Base-by-base conservation (phyloP, 495 filamentous ascomycete genomes). In the Penicillium lagena region DNA sequence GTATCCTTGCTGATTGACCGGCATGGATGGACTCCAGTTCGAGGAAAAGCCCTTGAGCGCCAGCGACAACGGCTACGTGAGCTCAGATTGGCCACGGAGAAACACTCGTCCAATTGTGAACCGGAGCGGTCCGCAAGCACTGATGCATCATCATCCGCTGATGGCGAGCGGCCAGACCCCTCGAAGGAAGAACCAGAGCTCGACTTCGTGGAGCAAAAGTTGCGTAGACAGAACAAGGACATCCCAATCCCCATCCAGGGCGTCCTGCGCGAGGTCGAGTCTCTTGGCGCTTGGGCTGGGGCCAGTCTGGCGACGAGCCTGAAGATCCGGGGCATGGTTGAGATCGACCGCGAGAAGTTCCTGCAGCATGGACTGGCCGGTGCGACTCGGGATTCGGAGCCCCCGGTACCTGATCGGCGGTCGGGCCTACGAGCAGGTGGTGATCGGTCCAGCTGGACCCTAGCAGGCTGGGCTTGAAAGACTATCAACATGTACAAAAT, bases 221-320 rank as follows among this genome's bases (percentile, higher is more conserved):
- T 90, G 7, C 63, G 57, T 59, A 70, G 60, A 56, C 72, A 52
- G 12, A 67, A 75, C 46, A 77, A 77, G 49, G 68, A 67, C 32
- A 58, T 56, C 0, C 63, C 65, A 7, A 67, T 73, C 1, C 54
- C 52, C 9, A 54, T 76, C 37, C 67, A 76, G 12, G 88, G 86
- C 7, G 59, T 77, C 12, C 63, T 96, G 15, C 78, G 87, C 2
- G 86, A 83, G 12, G 69, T 96, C 10, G 86, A 94, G 54, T 88
- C 85, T 6, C 68, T 97, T 0, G 93, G 93, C 0, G 72, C 88
- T 7, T 98, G 93, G 91, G 80, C 82, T 31, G 93, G 93, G 12
- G 90, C 83, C 5, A 95, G 89, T 66, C 58, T 98, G 40, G 65
- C 90, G 2, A 83, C 84, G 0, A 81, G 82, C 40, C 67, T 95